These are phyloP conservation scores for Dentipellis fragilis DNA, from an alignment of 768 basidiomycete species.

Conservation along the genomic window DNA sequence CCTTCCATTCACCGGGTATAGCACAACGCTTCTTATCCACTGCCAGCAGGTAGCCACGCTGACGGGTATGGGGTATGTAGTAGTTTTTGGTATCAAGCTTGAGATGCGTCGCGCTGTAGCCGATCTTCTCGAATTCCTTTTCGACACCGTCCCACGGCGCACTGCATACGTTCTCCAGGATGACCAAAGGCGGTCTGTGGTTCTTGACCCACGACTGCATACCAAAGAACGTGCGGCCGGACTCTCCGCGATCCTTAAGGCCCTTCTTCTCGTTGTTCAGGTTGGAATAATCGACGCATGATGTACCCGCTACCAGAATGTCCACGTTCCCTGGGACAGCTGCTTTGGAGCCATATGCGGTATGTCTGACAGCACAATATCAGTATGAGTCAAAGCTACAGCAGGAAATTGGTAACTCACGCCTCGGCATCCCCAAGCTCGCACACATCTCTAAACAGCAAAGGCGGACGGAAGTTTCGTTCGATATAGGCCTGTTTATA, in stretches of 20 bases:
- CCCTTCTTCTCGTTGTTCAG: conserved; percentile 89
- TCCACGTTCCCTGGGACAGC: conserved; percentile 87
- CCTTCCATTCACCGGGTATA: conserved; percentile 63
- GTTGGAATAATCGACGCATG: conserved; percentile 96
- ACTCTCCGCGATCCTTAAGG: conserved; percentile 85
- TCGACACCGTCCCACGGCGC: conserved; percentile 82
- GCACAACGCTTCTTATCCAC: conserved; percentile 52
- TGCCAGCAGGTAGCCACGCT: conserved; percentile 79
- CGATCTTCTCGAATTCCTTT: conserved; percentile 60
- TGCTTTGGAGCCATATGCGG: conserved; percentile 82
- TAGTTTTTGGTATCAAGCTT: conserved; percentile 82
- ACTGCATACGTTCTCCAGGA: conserved; percentile 87
- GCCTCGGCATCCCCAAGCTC: conserved; percentile 74
- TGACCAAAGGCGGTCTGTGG: conserved; percentile 84
- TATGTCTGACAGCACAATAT: conserved; percentile 44
- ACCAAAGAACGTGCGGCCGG: conserved; percentile 86
- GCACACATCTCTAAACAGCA: conserved; percentile 90
- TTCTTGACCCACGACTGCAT: conserved; percentile 90
- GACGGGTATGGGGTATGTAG: conserved; percentile 93
- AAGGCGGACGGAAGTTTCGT: conserved; percentile 86
- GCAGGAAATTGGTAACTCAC: conserved; percentile 29
- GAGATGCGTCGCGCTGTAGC: conserved; percentile 62
- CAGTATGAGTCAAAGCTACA: conserved; percentile 3
- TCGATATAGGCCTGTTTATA: conserved; percentile 98
- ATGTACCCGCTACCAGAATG: conserved; percentile 86